Base-by-base conservation (phyloP, 1,139 yeast species). In the Saccharomyces hybrid region DNA sequence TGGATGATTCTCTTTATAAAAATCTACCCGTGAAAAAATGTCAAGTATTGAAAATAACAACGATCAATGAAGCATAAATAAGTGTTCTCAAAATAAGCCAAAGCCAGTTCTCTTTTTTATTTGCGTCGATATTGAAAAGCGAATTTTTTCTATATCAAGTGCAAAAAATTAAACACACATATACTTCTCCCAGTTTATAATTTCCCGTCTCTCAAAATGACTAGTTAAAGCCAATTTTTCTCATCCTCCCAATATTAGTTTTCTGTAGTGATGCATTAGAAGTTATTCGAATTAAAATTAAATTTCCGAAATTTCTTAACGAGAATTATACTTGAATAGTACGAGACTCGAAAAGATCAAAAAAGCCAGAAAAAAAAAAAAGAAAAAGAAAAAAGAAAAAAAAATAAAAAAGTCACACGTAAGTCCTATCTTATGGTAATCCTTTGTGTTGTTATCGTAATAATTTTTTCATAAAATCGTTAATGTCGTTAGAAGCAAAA, bases 161-260 rank as follows among this genome's bases (percentile, higher is more conserved):
- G 44, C 25, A 38, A 38, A 16, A 9, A 4, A n/a, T 34, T 19
- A 13, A 38, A 38, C 44, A 38, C 44, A 38, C 25, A 38, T 38
- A 38, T 16, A 38, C 44, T 38, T 19, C 44, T 38, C 44, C 44
- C 25, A 38, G 44, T 16, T 38, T 38, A 38, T 38, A 38, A 38
- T 38, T 38, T 38, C 44, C 44, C 44, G 25, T 38, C 44, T 38
- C 44, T 38, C 44, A 38, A 38, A 38, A 38, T 19, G 44, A 4
- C 44, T 38, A 38, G 8, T 38, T 16, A 38, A 38, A 38, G 44
- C 13, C 44, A 19, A 38, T 38, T 38, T 38, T 38, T 38, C 19
- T 38, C 44, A 38, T 38, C 44, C 44, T 38, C 44, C 44, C 44
- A 38, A 38, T 38, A 38, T 38, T 38, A 38, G 44, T 38, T 38